These are phyloP conservation scores for Tubosaeta sp. DNA, from an alignment of 768 basidiomycete genomes.

Conservation along the genomic window DNA sequence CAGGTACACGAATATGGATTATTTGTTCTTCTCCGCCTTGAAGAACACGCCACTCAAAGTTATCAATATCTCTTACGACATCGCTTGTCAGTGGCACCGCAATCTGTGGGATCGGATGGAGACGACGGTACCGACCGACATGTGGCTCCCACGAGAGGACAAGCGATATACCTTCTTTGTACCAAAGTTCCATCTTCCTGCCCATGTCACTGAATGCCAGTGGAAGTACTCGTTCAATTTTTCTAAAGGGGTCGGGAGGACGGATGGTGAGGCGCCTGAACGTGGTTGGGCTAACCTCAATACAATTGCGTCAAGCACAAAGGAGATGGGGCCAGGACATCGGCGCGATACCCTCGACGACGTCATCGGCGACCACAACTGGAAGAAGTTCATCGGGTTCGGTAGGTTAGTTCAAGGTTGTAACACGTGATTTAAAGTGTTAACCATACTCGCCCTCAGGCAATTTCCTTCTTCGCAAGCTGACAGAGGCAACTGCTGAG, in stretches of 20 bases:
- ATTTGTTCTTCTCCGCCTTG: too few species aligned
- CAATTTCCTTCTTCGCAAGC: background rate
- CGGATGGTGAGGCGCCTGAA: background rate
- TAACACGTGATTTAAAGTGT: too few species aligned
- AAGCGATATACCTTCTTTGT: background rate
- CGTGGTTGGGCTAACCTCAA: background rate
- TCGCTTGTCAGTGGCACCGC: too few species aligned
- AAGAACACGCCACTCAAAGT: too few species aligned
- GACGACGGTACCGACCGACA: too few species aligned
- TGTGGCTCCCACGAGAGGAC: too few species aligned
- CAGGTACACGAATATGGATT: too few species aligned
- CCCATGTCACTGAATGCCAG: background rate
- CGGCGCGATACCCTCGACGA: background rate
- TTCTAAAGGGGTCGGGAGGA: background rate
- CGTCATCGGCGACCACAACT: background rate
- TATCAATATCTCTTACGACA: too few species aligned
- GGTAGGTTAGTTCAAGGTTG: too few species aligned
- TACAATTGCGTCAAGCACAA: background rate
- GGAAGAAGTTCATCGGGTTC: background rate
- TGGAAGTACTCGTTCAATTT: background rate
- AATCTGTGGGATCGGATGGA: too few species aligned
- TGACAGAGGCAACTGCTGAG: conserved; percentile 1
- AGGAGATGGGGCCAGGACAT: background rate
- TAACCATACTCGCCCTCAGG: background rate
- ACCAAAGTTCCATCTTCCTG: background rate